Base-by-base conservation (phyloP, 139 green algal genomes). In the Medakamo hakoo region DNA sequence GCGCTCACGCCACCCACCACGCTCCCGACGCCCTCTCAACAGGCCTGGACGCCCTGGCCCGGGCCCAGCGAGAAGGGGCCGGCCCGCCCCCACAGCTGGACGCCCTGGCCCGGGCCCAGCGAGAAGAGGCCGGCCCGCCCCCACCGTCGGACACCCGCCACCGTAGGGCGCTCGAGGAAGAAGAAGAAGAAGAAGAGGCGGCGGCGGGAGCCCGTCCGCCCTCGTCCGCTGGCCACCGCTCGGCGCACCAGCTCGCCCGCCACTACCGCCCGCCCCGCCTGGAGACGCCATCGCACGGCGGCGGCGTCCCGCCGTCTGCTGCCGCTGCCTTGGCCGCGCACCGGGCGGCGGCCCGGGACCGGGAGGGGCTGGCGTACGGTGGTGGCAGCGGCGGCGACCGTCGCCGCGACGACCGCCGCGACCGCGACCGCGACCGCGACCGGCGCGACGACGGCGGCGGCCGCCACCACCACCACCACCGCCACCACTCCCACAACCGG, bases 211-310 rank as follows among this genome's bases (percentile, higher is more conserved):
- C 25, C 40, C n/a, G n/a, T n/a, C n/a, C n/a, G n/a, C n/a, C n/a
- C n/a, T n/a, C n/a, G n/a, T n/a, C 32, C 29, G 29, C 40, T 9
- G 2, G 30, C 25, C 20, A 49, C 25, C 5, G 20, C 5, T 31
- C 40, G 18, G 21, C 52, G 30, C 29, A 5, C 3, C 66, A 49
- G 18, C 24, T 57, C 26, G 48, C 71, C 64, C 72, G 86, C 9
- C 78, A 79, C 24, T 91, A 86, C 72, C 67, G 88, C 0, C 77
- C 76, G 1, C 74, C 80, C 75, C 76, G 81, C 4, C 49, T 84
- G 4, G 86, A 93, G 2, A 95, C 88, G 4, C 88, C 88, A 16
- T 89, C 80, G 2, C 79, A 89, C 58, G 85, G 85, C 29, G 84
- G 82, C 76, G 73, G 70, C 4, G 64, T 85, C 21, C 70, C 73